These are phyloP conservation scores for Fonsecaea nubica DNA, from an alignment of 2,329 filamentous ascomycete species.

Conservation along the genomic window DNA sequence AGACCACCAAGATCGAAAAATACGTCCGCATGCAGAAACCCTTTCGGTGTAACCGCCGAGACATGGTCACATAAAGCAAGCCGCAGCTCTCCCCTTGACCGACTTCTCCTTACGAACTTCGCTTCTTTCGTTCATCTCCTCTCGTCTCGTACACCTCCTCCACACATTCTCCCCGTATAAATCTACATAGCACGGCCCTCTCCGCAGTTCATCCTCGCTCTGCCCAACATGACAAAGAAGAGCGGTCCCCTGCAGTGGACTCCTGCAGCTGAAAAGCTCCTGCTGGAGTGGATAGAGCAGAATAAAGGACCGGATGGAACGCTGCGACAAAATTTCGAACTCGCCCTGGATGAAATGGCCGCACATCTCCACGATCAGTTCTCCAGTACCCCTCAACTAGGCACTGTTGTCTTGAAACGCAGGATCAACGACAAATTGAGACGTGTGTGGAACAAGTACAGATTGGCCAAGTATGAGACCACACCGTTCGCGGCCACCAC, in stretches of 20 bases:
- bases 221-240: background rate
- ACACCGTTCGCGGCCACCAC: background rate
- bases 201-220: no score
- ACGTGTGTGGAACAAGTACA: background rate
- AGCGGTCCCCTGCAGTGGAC: background rate
- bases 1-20: background rate
- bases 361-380: background rate
- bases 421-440: background rate
- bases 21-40: background rate
- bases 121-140: background rate
- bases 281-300: constrained; percentile 5
- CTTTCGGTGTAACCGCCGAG: background rate
- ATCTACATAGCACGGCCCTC: background rate
- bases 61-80: background rate
- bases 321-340: background rate
- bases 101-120: background rate
- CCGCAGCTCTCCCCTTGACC: background rate
- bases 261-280: background rate
- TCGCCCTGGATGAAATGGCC: background rate
- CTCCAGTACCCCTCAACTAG: background rate
- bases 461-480: background rate
- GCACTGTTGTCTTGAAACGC: background rate
- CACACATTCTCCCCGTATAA: background rate
- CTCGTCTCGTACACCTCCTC: background rate
- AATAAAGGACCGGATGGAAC: constrained; percentile 7